These are phyloP conservation scores for Pythium dissimile DNA, from an alignment of 352 stramenopile genomes.

Conservation along the genomic window DNA sequence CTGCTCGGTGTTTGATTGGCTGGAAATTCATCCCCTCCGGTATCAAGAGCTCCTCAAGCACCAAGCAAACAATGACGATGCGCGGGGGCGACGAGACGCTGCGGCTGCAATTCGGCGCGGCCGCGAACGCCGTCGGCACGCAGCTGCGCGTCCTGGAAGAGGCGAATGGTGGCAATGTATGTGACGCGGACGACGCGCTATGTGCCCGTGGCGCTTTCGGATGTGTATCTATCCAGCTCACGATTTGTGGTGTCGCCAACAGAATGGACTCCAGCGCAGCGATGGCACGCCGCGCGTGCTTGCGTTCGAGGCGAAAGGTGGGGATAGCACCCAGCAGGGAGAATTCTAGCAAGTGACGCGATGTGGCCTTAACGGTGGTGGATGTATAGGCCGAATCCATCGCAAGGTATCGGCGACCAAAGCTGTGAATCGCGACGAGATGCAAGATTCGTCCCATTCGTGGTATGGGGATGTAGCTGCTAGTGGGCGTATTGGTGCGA, in stretches of 20 bases:
- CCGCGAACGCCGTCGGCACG: slow-evolving; percentile 59
- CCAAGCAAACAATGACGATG: neutral
- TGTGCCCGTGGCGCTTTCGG: neutral
- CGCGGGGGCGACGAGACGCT: slow-evolving; percentile 44
- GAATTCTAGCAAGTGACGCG: too few relatives aligned
- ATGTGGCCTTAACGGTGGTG: too few relatives aligned
- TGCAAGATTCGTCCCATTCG: slow-evolving; percentile 1
- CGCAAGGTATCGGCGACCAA: slow-evolving; percentile 23
- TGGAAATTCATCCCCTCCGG: neutral
- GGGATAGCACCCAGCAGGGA: too few relatives aligned
- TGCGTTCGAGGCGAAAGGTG: slow-evolving; percentile 76
- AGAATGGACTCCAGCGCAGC: slow-evolving; percentile 26
- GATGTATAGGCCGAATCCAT: slow-evolving; percentile 47
- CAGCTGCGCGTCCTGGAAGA: slow-evolving; percentile 52
- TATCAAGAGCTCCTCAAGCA: too few relatives aligned
- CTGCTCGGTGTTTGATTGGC: too few relatives aligned
- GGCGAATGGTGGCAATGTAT: slow-evolving; percentile 34
- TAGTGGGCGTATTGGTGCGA: too few relatives aligned
- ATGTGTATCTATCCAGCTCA: neutral
- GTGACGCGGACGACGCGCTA: neutral
- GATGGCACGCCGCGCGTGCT: slow-evolving; percentile 47
- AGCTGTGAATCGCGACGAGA: slow-evolving; percentile 19
- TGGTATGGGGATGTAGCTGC: slow-evolving; percentile 28
- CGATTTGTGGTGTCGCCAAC: neutral
- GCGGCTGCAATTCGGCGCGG: slow-evolving; percentile 69